Evolutionary conservation across 208 protist species (phyloP).

Genomic region (Trypanosoma melophagium): DNA sequence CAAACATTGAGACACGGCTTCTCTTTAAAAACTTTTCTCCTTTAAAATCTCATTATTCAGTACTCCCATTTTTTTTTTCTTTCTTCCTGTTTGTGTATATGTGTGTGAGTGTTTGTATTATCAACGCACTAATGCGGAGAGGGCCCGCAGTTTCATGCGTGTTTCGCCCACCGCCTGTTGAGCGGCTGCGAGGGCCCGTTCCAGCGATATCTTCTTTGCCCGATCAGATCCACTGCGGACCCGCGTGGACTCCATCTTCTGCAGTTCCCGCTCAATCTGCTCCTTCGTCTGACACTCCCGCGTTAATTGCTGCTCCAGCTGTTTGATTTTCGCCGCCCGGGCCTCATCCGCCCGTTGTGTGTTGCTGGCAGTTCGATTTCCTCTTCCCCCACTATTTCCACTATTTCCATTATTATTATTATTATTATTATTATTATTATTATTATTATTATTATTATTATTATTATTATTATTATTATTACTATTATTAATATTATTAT

Average conservation of each 20-base stretch:
- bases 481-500: neutral
- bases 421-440: neutral
- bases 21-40: neutral
- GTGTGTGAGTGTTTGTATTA: neutral
- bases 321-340: slow-evolving; percentile 26
- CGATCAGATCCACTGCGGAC: slow-evolving; percentile 52
- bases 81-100: slow-evolving; percentile 1
- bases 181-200: slow-evolving; percentile 42
- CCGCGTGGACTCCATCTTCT: slow-evolving; percentile 56
- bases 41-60: neutral
- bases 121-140: slow-evolving; percentile 25
- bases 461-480: neutral
- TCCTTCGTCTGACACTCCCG: slow-evolving; percentile 55
- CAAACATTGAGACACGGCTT: too few relatives aligned
- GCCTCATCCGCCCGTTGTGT: neutral
- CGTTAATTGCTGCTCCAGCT: slow-evolving; percentile 57
- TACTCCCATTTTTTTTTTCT: neutral
- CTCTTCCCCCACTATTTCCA: neutral
- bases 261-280: slow-evolving; percentile 48
- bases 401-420: neutral
- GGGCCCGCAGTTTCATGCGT: slow-evolving; percentile 49
- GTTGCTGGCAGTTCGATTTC: neutral
- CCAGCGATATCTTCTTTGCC: slow-evolving; percentile 43
- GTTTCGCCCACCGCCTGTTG: slow-evolving; percentile 59
- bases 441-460: neutral